Conservation (phyloP, 2,329 filamentous ascomycete species). For the Fusarium ramigenum region DNA sequence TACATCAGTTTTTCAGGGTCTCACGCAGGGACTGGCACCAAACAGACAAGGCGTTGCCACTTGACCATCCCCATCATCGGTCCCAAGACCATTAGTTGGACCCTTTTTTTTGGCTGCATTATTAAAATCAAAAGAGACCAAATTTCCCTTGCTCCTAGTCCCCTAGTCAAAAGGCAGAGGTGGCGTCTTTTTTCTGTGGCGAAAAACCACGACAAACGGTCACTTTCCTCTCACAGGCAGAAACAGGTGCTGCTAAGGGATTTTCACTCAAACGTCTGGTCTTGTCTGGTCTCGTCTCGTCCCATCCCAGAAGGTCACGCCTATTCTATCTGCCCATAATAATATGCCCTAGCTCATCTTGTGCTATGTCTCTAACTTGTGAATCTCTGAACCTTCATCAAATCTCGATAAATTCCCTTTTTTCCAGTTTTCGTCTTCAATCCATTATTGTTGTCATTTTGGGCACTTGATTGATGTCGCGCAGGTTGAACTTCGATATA, state of each 20-base stretch:
- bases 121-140: not conserved
- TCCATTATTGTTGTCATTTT: constrained; percentile 10
- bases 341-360: constrained; percentile 24
- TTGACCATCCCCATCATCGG: not conserved
- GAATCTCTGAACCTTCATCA: constrained; percentile 12
- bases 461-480: constrained; percentile 21
- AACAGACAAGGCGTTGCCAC: not conserved
- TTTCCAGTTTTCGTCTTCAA: not conserved
- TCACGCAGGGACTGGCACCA: constrained; percentile 6
- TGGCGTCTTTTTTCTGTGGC: constrained; percentile 25
- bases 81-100: not conserved
- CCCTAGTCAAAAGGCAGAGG: not conserved
- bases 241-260: constrained; percentile 8
- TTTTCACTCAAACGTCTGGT: constrained; percentile 14
- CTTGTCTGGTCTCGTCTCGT: constrained; percentile 5
- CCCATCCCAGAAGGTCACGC: constrained; percentile 5
- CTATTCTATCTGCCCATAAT: constrained; percentile 31
- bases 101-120: not conserved
- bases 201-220: constrained; percentile 7
- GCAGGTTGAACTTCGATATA: not conserved
- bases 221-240: not conserved
- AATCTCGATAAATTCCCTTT: not conserved
- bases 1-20: constrained; percentile 16
- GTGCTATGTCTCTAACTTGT: constrained; percentile 19
- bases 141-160: not conserved